Base-by-base conservation (phyloP, 169 alveolate genomes). In the Plasmodium malariae region DNA sequence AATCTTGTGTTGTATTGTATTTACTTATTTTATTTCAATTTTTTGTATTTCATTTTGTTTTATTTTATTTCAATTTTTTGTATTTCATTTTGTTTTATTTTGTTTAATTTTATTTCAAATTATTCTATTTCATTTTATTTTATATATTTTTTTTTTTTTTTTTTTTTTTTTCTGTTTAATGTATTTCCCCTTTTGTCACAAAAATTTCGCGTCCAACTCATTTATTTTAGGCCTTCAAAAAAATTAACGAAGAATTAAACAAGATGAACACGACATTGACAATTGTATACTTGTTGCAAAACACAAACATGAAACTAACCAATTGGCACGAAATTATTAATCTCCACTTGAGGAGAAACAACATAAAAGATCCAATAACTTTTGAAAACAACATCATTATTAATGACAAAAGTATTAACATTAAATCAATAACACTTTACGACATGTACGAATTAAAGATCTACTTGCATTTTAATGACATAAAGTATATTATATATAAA, bases 401-500 rank as follows among this genome's bases (percentile, higher is more conserved):
- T n/a, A 83, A 83, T 60, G 80, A 83, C 17, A 67, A 67, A 67
- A 83, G 51, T 51, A 68, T 67, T 40, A 83, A 83, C 60, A 67
- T 83, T 2, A 83, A 83, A 49, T 83, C 91, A 3, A 67, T 67
- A 40, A 83, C 91, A n/a, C 65, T 83, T 37, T 83, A 83, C 30
- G 91, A 59, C 54, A 34, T 83, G 63, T 54, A 83, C 28, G 85
- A 83, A 71, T 40, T 83, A 21, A 67, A 83, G 51, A 83, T 83
- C 28, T 83, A 83, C 54, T 28, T 83, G 37, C 49, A 67, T 30
- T 83, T 83, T 67, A 83, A 83, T 36, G 83, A 65, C 26, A 83
- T 83, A 51, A 83, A 83, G 32, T 83, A 83, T 43, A 83, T 83
- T 54, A 83, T 83, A 65, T 83, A 83, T 36, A 83, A 83, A 83